phyloP scores from a whole-genome alignment of 805 yeast genomes.

The Candida broadrunensis region DNA sequence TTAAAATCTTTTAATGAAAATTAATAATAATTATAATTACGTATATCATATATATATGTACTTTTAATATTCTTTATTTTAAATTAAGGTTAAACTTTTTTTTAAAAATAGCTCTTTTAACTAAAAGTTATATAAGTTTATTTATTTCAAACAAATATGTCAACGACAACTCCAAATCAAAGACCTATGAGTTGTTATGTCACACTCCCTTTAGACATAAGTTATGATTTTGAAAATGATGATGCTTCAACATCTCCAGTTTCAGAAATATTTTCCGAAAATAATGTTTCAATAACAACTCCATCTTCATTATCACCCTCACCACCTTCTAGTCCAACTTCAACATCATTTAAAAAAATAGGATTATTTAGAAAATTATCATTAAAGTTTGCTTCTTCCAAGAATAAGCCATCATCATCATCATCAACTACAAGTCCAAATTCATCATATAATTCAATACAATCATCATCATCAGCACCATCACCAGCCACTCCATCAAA shows the following conservation, averaged over 20 bases:
- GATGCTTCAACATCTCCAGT: not conserved
- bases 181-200: conserved; percentile 15
- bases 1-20: too few species aligned
- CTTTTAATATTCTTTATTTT: too few species aligned
- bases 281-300: not conserved
- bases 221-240: not conserved
- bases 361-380: not conserved
- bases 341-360: not conserved
- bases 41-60: too few species aligned
- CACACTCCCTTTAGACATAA: conserved; percentile 13
- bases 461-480: not conserved
- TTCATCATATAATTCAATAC: not conserved
- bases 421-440: not conserved
- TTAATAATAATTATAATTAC: too few species aligned
- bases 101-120: too few species aligned
- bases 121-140: too few species aligned
- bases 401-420: not conserved
- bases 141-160: too few species aligned
- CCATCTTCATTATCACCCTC: not conserved
- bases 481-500: not conserved
- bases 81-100: too few species aligned
- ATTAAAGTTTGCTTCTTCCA: not conserved
- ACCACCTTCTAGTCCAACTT: not conserved
- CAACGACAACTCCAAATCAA: too few species aligned
- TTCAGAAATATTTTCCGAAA: not conserved